Evolutionary conservation across 192 early-diverging fungal genomes (phyloP).

Genomic region (Coemansia sp.): DNA sequence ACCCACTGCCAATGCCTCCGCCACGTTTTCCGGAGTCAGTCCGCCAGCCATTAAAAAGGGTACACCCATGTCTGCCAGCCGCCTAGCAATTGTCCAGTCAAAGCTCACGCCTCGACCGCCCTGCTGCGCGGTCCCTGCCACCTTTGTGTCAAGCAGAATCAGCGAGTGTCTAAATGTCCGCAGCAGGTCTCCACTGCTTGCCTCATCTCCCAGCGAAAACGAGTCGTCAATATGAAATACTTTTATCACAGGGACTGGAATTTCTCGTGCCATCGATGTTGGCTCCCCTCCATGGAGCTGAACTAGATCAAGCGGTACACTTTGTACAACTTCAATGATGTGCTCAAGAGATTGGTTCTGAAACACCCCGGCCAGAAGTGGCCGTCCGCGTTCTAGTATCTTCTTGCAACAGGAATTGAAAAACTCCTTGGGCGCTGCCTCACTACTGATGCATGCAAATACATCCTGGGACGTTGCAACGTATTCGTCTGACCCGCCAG

Average conservation of each 20-base stretch:
- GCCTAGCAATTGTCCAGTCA: constrained; percentile 78
- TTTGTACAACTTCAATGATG: constrained; percentile 64
- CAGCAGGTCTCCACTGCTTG: constrained; percentile 5
- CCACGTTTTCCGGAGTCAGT: constrained; percentile 78
- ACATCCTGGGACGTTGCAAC: background rate
- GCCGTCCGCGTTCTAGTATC: constrained; percentile 41
- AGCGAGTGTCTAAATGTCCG: constrained; percentile 26
- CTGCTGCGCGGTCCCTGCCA: constrained; percentile 57
- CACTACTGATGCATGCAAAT: background rate
- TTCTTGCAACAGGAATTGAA: constrained; percentile 16
- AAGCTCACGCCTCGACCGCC: constrained; percentile 80
- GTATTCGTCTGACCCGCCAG: background rate
- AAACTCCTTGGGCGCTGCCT: background rate
- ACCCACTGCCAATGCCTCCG: constrained; percentile 64
- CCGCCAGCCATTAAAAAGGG: constrained; percentile 90
- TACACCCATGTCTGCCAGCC: constrained; percentile 56
- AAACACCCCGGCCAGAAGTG: constrained; percentile 93
- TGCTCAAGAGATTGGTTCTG: constrained; percentile 77
- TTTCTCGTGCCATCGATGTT: constrained; percentile 59
- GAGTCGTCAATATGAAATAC: constrained; percentile 80
- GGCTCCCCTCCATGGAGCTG: constrained; percentile 91
- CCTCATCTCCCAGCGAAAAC: constrained; percentile 15
- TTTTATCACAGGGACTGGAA: constrained; percentile 84
- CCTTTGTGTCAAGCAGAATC: constrained; percentile 64
- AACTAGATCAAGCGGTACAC: constrained; percentile 80